Conservation (phyloP, 139 green algal species). For the Closterium sp. region DNA sequence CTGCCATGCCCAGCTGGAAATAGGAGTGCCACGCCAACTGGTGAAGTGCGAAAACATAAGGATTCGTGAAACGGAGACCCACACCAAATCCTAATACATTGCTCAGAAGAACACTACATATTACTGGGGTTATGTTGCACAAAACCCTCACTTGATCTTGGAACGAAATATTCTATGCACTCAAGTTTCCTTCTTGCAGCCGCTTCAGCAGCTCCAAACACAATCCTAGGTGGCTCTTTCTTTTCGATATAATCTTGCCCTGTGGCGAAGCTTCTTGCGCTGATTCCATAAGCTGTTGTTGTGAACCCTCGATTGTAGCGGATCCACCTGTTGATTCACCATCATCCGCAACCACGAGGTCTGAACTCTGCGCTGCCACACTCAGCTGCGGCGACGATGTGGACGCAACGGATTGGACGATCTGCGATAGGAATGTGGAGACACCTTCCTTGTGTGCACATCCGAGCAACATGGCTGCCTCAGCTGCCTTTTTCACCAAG, state of each 20-base stretch:
- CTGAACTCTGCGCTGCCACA: not conserved
- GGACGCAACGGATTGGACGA: not conserved
- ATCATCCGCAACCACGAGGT: not conserved
- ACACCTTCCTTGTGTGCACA: not conserved
- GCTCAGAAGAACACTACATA: no score
- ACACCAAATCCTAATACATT: no score
- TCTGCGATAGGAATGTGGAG: not conserved
- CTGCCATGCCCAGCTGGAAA: no score
- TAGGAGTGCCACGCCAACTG: no score
- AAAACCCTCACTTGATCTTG: no score
- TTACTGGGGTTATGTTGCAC: no score
- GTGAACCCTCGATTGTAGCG: not conserved
- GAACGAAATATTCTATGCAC: no score
- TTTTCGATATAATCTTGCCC: not conserved
- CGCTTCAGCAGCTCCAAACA: not conserved
- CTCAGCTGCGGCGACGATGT: not conserved
- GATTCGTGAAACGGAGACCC: no score
- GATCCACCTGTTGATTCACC: not conserved
- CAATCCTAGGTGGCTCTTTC: not conserved
- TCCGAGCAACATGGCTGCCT: not conserved
- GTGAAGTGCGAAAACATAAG: no score
- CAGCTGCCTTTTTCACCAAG: not conserved
- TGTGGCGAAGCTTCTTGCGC: not conserved
- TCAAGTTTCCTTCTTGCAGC: not conserved
- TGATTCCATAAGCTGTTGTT: not conserved